These are phyloP conservation scores for Pseudozyma sp. DNA, from an alignment of 1,284 basidiomycete genomes.

Conservation along the genomic window DNA sequence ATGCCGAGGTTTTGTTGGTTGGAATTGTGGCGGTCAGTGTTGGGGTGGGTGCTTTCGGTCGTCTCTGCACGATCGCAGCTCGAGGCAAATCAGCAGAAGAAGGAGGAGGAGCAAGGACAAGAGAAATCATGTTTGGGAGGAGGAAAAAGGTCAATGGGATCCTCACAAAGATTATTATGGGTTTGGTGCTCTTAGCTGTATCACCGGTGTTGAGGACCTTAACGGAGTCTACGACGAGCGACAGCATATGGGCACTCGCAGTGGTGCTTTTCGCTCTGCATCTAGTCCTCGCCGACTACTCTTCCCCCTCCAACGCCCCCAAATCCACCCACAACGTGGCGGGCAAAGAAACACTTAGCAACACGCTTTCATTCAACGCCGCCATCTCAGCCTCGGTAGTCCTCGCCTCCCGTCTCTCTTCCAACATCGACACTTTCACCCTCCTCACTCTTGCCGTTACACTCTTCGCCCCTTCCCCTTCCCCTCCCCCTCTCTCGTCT, in stretches of 20 bases:
- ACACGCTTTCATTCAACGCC: slow-evolving; percentile 90
- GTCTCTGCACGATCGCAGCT: background rate
- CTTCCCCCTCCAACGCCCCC: background rate
- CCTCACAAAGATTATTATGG: slow-evolving; percentile 74
- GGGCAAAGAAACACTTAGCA: slow-evolving; percentile 25
- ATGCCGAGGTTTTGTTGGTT: slow-evolving; percentile 20
- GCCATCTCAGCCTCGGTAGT: slow-evolving; percentile 94
- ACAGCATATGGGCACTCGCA: slow-evolving; percentile 94
- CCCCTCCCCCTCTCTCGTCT: too few species aligned
- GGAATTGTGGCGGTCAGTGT: background rate
- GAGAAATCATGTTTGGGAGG: background rate
- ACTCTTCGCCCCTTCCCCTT: slow-evolving; percentile 44
- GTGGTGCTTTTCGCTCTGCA: slow-evolving; percentile 77
- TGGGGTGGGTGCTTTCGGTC: background rate
- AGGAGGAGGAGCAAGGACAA: background rate
- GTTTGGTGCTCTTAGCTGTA: slow-evolving; percentile 86
- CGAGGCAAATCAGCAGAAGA: background rate
- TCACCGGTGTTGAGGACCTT: slow-evolving; percentile 91
- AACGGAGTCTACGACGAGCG: slow-evolving; percentile 92
- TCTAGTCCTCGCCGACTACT: slow-evolving; percentile 77
- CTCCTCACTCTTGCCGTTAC: slow-evolving; percentile 82
- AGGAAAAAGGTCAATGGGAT: slow-evolving; percentile 10
- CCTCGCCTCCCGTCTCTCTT: slow-evolving; percentile 86
- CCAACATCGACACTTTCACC: slow-evolving; percentile 88
- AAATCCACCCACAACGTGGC: background rate